Evolutionary conservation across 176 grass and related monocot species (phyloP), one percentile per base, ranked within the genome.

Genomic region (Oryza glaberrima): DNA sequence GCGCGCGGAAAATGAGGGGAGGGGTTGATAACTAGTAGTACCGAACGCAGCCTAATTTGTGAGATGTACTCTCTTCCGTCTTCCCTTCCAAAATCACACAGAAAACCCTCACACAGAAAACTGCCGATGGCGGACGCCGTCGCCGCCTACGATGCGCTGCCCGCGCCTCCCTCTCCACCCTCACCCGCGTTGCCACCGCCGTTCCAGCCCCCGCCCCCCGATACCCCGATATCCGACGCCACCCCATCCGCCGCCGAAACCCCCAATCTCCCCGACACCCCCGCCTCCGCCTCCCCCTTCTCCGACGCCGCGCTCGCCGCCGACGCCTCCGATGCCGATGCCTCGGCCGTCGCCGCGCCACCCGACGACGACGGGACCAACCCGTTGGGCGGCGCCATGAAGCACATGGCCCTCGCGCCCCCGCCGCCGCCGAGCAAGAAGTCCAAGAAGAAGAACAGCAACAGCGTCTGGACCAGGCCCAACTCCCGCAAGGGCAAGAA

Each of bases 401-500:
- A 84, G 58, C 88, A 84, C 70, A 87, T 82, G 26, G 76, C 64
- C 5, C 83, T 89, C 25, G 87, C 75, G 19, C 89, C 73, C 2
- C 84, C 94, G 8, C 75, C 86, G 6, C 74, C 83, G 45, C 63
- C 73, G 19, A 86, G 70, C 41, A 97, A 92, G 84, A 98, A 98
- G 68, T 90, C 93, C 22, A 98, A 94, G 90, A 95, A 90, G 82
- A 98, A 98, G 76, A 83, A 56, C 71, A 86, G 73, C 56, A 90
- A 78, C 87, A 93, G 82, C 77, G 91, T 98, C 46, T 95, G 95
- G 95, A 95, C 91, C 51, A 86, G 90, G 28, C 88, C 93, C 9
- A 47, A 76, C 77, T 93, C 93, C 58, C 93, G 93, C 70, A 95
- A 95, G 87, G 91, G 95, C 0, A 98, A 98, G 85, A 98, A 95